Conservation (phyloP, 2,329 filamentous ascomycete genomes). For the Penicillium sp. region DNA sequence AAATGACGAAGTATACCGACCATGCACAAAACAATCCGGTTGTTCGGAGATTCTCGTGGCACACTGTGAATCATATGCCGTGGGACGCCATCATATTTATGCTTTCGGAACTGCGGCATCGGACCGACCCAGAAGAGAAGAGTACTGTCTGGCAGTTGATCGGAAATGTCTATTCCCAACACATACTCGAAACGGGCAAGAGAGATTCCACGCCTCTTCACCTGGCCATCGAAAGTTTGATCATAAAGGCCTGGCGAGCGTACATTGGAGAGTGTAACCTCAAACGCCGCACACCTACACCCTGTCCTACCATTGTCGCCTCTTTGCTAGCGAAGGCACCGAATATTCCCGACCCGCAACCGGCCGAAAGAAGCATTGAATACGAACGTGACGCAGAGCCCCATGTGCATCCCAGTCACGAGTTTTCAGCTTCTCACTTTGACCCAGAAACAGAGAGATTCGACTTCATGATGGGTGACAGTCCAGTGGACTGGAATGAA, state of each 20-base stretch:
- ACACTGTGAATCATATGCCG: conserved; percentile 51
- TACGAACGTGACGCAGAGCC: neutral
- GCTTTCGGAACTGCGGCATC: conserved; percentile 45
- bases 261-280: conserved; percentile 27
- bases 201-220: conserved; percentile 22
- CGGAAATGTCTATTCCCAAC: conserved; percentile 44
- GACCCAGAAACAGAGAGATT: conserved; percentile 3
- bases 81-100: conserved; percentile 58
- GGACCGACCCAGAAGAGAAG: conserved; percentile 38
- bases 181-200: conserved; percentile 32
- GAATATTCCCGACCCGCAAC: neutral
- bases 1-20: conserved; percentile 29
- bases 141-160: conserved; percentile 49
- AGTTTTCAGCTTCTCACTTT: neutral
- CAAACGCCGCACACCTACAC: conserved; percentile 11
- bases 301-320: conserved; percentile 25
- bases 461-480: conserved; percentile 17
- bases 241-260: conserved; percentile 30
- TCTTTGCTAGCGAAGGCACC: conserved; percentile 11
- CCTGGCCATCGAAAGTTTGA: conserved; percentile 26
- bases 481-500: conserved; percentile 30
- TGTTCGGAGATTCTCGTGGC: conserved; percentile 49
- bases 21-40: conserved; percentile 35
- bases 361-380: neutral
- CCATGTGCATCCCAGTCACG: conserved; percentile 3